Conservation (phyloP, 140 eudicot genomes). For the Bidens hawaiensis region DNA sequence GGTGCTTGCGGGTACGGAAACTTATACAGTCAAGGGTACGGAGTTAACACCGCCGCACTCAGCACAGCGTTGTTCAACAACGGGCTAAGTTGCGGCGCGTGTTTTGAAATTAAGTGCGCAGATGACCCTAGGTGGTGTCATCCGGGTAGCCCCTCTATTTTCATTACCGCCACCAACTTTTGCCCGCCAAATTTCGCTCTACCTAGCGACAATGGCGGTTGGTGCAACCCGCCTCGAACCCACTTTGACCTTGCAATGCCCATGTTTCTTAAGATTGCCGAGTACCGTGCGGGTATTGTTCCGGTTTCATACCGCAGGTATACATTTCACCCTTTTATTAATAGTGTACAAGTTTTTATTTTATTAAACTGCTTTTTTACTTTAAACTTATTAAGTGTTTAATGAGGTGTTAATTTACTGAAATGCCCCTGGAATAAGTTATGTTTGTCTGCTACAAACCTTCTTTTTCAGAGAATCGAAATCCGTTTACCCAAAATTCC, state of each 20-base stretch:
- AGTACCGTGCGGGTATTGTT: constrained; percentile 85
- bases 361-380: too few relatives aligned
- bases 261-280: constrained; percentile 71
- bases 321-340: background rate
- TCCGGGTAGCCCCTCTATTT: constrained; percentile 75
- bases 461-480: background rate
- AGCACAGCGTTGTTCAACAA: constrained; percentile 88
- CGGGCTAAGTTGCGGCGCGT: constrained; percentile 87
- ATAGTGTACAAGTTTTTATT: background rate
- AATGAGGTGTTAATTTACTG: background rate
- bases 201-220: constrained; percentile 83
- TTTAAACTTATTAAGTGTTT: too few relatives aligned
- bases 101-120: constrained; percentile 76
- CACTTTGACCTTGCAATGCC: constrained; percentile 96
- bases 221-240: constrained; percentile 94
- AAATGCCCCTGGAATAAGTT: background rate
- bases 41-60: constrained; percentile 87
- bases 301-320: constrained; percentile 84
- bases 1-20: constrained; percentile 96
- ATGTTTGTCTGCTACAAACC: constrained; percentile 8
- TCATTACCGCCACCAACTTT: constrained; percentile 78
- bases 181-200: constrained; percentile 86
- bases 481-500: constrained; percentile 8
- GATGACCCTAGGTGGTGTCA: constrained; percentile 71
- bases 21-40: constrained; percentile 85